These are phyloP conservation scores for Termitomyces titanicus DNA, from an alignment of 768 basidiomycete genomes.

Conservation along the genomic window DNA sequence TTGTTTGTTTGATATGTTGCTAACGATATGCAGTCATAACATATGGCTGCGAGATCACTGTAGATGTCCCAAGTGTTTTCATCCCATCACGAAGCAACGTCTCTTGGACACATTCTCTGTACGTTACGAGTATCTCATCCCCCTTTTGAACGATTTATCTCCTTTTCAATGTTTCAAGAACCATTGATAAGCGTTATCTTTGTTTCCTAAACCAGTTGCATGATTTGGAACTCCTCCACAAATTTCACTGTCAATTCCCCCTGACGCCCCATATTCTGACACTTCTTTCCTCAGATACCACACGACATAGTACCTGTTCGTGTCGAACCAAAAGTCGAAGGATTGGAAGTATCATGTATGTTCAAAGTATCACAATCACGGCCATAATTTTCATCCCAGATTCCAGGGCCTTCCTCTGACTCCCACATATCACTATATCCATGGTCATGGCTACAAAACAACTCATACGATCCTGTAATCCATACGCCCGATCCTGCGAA, in stretches of 20 bases:
- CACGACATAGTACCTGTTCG: slow-evolving; percentile 61
- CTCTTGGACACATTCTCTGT: slow-evolving; percentile 84
- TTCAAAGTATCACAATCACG: slow-evolving; percentile 7
- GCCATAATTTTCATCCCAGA: neutral
- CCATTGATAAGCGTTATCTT: too few species aligned
- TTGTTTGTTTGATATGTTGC: neutral
- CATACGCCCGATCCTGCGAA: slow-evolving; percentile 20
- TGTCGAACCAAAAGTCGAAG: slow-evolving; percentile 53
- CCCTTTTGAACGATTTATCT: neutral
- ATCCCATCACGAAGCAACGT: slow-evolving; percentile 87
- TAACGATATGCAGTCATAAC: slow-evolving; percentile 59
- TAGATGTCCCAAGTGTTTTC: slow-evolving; percentile 82
- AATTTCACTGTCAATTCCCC: too few species aligned
- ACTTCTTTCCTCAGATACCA: slow-evolving; percentile 56
- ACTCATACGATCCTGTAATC: slow-evolving; percentile 77
- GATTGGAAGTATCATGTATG: slow-evolving; percentile 75
- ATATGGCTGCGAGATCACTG: slow-evolving; percentile 94
- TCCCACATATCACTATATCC: slow-evolving; percentile 83
- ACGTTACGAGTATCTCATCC: slow-evolving; percentile 11
- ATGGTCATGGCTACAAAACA: slow-evolving; percentile 75
- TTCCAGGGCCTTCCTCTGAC: slow-evolving; percentile 51
- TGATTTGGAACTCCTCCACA: too few species aligned
- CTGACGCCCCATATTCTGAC: neutral
- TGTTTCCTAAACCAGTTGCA: too few species aligned
- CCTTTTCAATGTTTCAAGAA: too few species aligned